Evolutionary conservation across 768 basidiomycete species (phyloP), one percentile per base, ranked within the genome.

Genomic region (Harrya chromipes): DNA sequence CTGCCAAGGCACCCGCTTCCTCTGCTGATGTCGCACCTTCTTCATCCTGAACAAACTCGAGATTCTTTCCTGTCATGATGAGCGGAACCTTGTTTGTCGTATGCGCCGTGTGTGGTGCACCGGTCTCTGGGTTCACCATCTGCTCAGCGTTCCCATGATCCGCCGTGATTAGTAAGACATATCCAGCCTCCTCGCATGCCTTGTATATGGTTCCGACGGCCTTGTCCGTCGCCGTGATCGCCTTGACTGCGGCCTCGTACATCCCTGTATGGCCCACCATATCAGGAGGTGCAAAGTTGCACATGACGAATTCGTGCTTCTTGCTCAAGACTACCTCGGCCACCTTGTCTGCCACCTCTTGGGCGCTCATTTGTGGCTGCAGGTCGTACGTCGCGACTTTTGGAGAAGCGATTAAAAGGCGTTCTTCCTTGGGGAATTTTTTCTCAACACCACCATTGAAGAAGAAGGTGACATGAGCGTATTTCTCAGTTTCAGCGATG

Each of bases 401-500:
- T 36, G 93, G 94, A 14, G 91, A 94, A 4, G 90, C 81, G 50
- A 95, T 84, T 89, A 97, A 84, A 65, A 84, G 76, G 14, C 94
- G 77, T 57, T 90, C 87, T 64, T 97, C 94, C 29, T 74, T 68
- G 13, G 80, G 75, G 69, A 90, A 97, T 61, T 94, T 90, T 65
- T 93, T 90, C 75, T 97, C 94, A 24, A 93, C 84, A 48, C 94
- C 94, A 13, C 94, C 94, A 69, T 95, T 97, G 80, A 97, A 95
- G 80, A 95, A 97, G 77, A 97, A 95, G 0, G 94, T 97, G 47
- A 97, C 90, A 64, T 97, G 94, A 2, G 93, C 93, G 68, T 94
- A 97, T 71, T 97, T 95, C 67, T 95, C 94, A n/a, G 94, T 95
- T 68, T 97, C 94, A 80, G 92, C 94, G 46, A 97, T 82, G 62